These are phyloP conservation scores for Coelastrella sp. DNA, from an alignment of 139 green algal genomes.

Conservation along the genomic window DNA sequence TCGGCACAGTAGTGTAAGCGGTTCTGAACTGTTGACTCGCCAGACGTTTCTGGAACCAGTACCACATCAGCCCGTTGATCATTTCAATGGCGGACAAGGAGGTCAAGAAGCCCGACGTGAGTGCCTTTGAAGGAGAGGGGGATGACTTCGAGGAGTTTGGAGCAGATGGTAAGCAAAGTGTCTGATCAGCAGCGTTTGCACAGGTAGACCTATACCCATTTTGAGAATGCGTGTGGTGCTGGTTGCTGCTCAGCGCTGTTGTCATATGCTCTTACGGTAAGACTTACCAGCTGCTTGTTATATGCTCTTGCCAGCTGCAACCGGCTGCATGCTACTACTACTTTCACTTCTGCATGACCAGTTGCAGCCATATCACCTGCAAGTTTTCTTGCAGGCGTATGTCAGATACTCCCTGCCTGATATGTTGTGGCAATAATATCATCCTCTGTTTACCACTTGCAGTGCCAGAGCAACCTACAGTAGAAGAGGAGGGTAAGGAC, in stretches of 20 bases:
- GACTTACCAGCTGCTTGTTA: too few relatives aligned
- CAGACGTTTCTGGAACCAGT: too few relatives aligned
- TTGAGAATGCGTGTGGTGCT: not conserved
- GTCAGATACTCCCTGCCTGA: not conserved
- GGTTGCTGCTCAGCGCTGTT: too few relatives aligned
- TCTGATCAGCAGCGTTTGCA: too few relatives aligned
- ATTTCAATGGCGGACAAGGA: constrained; percentile 32
- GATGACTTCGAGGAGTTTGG: constrained; percentile 45
- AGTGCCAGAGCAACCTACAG: constrained; percentile 15
- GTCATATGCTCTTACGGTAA: not conserved
- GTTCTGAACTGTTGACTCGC: too few relatives aligned
- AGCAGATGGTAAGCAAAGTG: not conserved
- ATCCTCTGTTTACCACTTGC: not conserved
- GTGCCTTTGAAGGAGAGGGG: constrained; percentile 22
- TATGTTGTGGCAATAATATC: not conserved
- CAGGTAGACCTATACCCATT: not conserved
- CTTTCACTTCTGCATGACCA: not conserved
- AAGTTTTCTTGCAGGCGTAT: not conserved
- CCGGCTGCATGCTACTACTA: too few relatives aligned
- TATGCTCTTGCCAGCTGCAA: not conserved
- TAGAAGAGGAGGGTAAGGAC: constrained; percentile 37
- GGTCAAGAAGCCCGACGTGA: constrained; percentile 23
- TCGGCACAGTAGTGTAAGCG: too few relatives aligned
- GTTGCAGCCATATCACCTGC: not conserved
- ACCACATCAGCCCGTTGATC: too few relatives aligned